Conservation (phyloP, 2,329 filamentous ascomycete genomes). For the Ceratocystis colombiana region DNA sequence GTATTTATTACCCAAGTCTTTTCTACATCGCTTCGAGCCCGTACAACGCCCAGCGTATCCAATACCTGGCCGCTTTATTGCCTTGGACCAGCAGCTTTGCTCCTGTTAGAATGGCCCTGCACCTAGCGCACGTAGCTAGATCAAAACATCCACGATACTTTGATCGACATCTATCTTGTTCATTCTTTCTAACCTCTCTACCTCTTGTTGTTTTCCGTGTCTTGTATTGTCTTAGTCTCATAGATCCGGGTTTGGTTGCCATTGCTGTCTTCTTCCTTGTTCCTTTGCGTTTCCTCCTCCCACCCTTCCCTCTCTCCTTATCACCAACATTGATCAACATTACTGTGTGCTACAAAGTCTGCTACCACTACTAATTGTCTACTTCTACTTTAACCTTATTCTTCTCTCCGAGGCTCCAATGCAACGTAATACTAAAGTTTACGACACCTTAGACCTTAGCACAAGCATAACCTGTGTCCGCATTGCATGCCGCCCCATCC, state of each 20-base stretch:
- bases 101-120: too few relatives aligned
- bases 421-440: too few relatives aligned
- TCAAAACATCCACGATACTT: not conserved
- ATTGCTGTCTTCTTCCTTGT: not conserved
- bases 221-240: not conserved
- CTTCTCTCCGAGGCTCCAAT: not conserved
- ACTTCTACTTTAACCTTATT: not conserved
- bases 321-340: too few relatives aligned
- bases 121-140: not conserved
- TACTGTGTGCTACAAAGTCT: too few relatives aligned
- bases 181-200: constrained; percentile 3
- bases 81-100: too few relatives aligned
- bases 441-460: too few relatives aligned
- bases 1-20: too few relatives aligned
- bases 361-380: too few relatives aligned
- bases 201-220: not conserved
- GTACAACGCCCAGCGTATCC: too few relatives aligned
- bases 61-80: too few relatives aligned
- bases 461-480: not conserved
- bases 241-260: not conserved
- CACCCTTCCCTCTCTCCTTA: not conserved
- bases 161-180: not conserved
- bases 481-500: not conserved
- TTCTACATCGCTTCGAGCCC: too few relatives aligned
- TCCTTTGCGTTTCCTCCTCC: constrained; percentile 4